Conservation (phyloP, 2,329 filamentous ascomycete genomes). For the Coniella lustricola region DNA sequence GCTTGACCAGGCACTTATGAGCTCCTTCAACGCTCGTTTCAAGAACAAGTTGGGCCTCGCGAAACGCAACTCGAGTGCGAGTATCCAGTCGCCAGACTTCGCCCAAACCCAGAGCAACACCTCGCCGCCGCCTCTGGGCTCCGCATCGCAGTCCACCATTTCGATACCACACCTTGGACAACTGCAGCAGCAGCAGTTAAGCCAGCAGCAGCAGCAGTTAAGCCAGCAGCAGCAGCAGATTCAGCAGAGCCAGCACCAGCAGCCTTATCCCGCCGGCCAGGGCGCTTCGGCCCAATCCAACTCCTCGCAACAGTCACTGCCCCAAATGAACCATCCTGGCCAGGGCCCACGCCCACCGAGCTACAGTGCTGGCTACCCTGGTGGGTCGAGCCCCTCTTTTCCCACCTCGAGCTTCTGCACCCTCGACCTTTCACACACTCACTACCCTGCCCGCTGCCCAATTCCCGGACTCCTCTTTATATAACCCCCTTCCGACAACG, state of each 20-base stretch:
- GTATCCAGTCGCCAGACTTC: conserved; percentile 45
- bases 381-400: conserved; percentile 14
- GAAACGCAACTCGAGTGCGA: conserved; percentile 66
- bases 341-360: conserved; percentile 56
- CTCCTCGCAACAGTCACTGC: conserved; percentile 42
- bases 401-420: background rate
- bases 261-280: conserved; percentile 26
- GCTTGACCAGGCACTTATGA: conserved; percentile 48
- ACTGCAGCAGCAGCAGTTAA: conserved; percentile 7
- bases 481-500: too few relatives aligned
- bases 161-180: conserved; percentile 11
- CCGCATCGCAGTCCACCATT: conserved; percentile 18
- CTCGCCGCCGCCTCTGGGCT: conserved; percentile 29
- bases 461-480: too few relatives aligned
- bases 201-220: conserved; percentile 22
- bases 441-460: background rate
- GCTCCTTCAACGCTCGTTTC: conserved; percentile 72
- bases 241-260: conserved; percentile 17
- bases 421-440: background rate
- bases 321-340: conserved; percentile 57
- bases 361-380: conserved; percentile 42
- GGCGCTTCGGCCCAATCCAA: conserved; percentile 40
- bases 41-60: conserved; percentile 70
- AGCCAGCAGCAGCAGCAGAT: conserved; percentile 19
- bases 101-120: conserved; percentile 34